phyloP scores from a whole-genome alignment of 164 flowering plant genomes.

The Macadamia integrifolia region DNA sequence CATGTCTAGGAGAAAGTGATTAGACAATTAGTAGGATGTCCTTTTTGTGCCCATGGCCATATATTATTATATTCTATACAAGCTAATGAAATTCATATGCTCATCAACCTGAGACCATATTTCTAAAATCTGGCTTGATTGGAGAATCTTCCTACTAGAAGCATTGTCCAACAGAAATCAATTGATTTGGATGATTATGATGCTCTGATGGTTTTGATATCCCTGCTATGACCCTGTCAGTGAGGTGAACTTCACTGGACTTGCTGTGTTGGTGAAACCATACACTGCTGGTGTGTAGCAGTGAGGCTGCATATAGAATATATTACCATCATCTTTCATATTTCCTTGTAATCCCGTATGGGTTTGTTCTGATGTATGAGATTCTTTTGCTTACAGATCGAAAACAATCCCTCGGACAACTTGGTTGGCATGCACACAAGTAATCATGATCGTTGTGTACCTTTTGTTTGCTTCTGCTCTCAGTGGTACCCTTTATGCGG shows the following conservation, averaged over 20 bases:
- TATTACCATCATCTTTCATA: background rate
- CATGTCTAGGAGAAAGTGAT: no score
- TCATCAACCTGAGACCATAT: no score
- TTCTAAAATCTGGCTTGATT: no score
- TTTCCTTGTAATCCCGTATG: background rate
- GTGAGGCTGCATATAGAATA: background rate
- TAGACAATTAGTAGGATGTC: no score
- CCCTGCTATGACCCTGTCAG: background rate
- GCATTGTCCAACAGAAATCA: background rate
- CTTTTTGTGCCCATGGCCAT: no score
- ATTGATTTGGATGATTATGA: background rate
- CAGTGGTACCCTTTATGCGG: constrained; percentile 57
- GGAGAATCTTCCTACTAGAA: background rate
- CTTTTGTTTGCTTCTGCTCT: constrained; percentile 70
- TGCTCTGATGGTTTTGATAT: background rate
- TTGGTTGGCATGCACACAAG: constrained; percentile 70
- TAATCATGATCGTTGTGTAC: constrained; percentile 46
- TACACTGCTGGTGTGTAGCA: background rate
- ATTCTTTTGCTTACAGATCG: constrained; percentile 42
- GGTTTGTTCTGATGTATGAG: constrained; percentile 3
- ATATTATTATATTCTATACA: no score
- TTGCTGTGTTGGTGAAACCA: background rate
- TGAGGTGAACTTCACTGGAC: no score
- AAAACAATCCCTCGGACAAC: constrained; percentile 61
- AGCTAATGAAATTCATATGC: no score